Conservation (phyloP, 2,329 filamentous ascomycete species). For the Clarireedia sp. region DNA sequence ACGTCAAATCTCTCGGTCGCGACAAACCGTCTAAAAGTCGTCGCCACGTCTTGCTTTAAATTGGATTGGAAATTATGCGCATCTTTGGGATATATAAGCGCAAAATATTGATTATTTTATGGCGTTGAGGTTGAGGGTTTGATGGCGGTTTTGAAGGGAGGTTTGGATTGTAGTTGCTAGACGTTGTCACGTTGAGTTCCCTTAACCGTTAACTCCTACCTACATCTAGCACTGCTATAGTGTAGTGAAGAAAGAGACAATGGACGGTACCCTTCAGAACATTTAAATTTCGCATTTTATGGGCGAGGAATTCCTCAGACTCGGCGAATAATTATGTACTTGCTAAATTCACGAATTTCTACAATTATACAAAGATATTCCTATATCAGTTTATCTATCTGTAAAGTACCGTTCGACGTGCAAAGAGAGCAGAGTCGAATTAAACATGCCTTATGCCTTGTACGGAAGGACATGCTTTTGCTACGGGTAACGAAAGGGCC, state of each 20-base stretch:
- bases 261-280: not conserved
- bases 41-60: constrained; percentile 22
- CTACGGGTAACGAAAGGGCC: no score
- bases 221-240: constrained; percentile 7
- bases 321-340: not conserved
- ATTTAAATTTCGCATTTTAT: no score
- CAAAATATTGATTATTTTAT: constrained; percentile 9
- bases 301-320: no score
- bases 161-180: constrained; percentile 9
- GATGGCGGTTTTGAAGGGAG: constrained; percentile 4
- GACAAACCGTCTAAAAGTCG: constrained; percentile 20
- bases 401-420: not conserved
- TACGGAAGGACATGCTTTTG: no score
- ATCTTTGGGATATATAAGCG: constrained; percentile 6
- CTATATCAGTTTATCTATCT: not conserved
- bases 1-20: constrained; percentile 14
- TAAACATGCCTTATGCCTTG: not conserved
- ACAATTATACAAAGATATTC: not conserved
- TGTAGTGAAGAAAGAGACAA: constrained; percentile 2
- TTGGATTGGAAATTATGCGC: constrained; percentile 9
- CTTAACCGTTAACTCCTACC: constrained; percentile 3
- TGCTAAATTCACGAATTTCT: not conserved
- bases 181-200: constrained; percentile 8
- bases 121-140: constrained; percentile 8
- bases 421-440: not conserved